Base-by-base conservation (phyloP, 192 early-diverging fungal genomes). In the Coemansia sp. region DNA sequence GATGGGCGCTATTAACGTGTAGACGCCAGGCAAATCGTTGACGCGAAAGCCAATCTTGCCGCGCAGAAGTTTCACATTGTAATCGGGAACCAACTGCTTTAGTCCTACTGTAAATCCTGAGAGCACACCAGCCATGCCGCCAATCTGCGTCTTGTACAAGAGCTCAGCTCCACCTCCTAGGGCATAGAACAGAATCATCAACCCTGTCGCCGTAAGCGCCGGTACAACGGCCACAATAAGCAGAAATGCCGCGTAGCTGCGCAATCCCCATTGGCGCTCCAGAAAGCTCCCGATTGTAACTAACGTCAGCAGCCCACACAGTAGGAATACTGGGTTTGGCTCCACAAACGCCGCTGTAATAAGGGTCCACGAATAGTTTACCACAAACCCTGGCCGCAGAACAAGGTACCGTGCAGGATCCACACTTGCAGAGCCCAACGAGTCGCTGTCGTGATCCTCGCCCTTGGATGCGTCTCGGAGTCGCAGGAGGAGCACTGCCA, bases 81-180 rank as follows among this genome's bases (percentile, higher is more conserved):
- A 91, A 58, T 98, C 96, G 0, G 96, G 96, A 18, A 95, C 85
- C 8, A 93, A 67, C 58, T 94, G 89, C 69, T 95, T 96, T 70
- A 96, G 93, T 14, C 90, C 90, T 24, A 96, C 90, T 2, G 93
- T 68, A 49, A 94, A 92, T 47, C 85, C 91, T 31, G 85, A 79
- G 14, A 93, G 60, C 6, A 96, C 69, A 27, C 73, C 89, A 26
- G 84, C 76, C 73, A 94, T 67, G 4, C 96, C 96, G 67, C 88
- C 83, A 44, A 90, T 25, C 38, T 52, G 64, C 34, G 64, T 69
- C 10, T 52, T 41, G 19, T 81, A 81, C 50, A 81, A 61, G 0
- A 75, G 44, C 22, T 49, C 49, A 7, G 64, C 14, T 30, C 38
- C 32, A 10, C 52, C 58, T 0, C 51, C 41, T 28, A 76, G 56